Base-by-base conservation (phyloP, 441 rosid genomes). In the Pelargonium myrrhifolium region DNA sequence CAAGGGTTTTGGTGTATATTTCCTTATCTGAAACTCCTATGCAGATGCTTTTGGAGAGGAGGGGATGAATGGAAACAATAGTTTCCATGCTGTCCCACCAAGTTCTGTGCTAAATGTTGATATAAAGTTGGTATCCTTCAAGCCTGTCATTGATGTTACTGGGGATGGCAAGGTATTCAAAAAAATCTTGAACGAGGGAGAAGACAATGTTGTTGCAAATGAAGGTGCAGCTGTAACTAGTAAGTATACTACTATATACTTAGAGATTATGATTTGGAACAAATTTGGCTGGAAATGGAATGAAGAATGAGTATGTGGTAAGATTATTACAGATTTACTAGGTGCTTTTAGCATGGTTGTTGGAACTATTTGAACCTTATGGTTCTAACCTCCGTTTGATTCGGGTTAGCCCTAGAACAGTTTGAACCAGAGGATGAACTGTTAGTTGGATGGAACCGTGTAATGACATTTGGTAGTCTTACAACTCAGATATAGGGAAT, bases 181-280 rank as follows among this genome's bases (percentile, higher is more conserved):
- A 76, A 87, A 87, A 77, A 81, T 87, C 47, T 35, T 87, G 74
- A 83, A 72, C 58, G 85, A 81, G 72, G 89, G 92, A 70, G 81
- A 83, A 70, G 85, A 78, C 47, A 55, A 72, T 65, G 5, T 64
- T 65, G 5, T 64, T 53, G 84, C 88, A 63, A 67, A 78, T 73
- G 92, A 87, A 70, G 88, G 87, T 55, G 87, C 92, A 20, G 62
- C 73, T 24, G 84, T 85, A 24, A 82, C 81, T 60, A 56, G 92
- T 87, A 80, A 81, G 85, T 78, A 39, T 11, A 49, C 15, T 21
- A 14, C 42, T 64, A 21, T 53, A 40, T 17, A 42, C 20, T 21
- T 60, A 26, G 26, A 62, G 40, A 47, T 39, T 40, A 58, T 58
- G 63, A 55, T 70, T 55, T 18, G 47, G 70, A 15, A 40, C 55